Percentiles rank a stretch among this genome's conserved stretches.
Evolutionary conservation across 78 protist species (phyloP).

Genomic region (Dictyostelium firmibasis): DNA sequence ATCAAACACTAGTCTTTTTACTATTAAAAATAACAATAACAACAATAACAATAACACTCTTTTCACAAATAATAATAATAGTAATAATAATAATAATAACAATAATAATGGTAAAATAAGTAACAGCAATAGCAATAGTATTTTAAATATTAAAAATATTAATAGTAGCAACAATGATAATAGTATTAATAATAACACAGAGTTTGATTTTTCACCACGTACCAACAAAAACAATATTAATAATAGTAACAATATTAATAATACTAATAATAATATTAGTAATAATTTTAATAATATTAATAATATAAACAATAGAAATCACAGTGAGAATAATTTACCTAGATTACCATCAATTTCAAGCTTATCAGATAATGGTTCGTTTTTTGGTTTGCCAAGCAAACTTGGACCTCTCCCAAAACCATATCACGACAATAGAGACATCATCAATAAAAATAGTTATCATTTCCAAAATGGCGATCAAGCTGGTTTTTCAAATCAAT

Average conservation of each 20-base stretch:
- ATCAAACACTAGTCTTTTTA: neutral
- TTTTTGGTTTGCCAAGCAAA: neutral
- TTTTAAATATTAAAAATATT: neutral
- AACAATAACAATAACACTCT: neutral
- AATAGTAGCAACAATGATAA: neutral
- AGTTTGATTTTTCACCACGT: neutral
- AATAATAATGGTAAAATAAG: neutral
- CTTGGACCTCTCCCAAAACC: neutral
- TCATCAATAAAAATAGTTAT: neutral
- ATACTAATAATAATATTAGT: too few relatives aligned
- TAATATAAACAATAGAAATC: neutral
- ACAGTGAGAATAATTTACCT: neutral
- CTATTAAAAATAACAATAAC: neutral
- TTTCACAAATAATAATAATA: constrained; percentile 3
- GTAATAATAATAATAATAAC: neutral
- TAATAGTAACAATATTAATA: neutral
- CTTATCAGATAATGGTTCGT: neutral
- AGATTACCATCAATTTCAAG: neutral
- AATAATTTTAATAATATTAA: neutral
- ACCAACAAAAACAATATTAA: neutral
- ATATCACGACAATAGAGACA: neutral
- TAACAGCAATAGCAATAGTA: neutral
- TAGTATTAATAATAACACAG: neutral
- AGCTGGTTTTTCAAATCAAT: neutral
- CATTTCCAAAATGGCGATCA: neutral